Evolutionary conservation across 257 asterid species (phyloP), one percentile per base, ranked within the genome.

Genomic region (Nyctanthes arbortristis): DNA sequence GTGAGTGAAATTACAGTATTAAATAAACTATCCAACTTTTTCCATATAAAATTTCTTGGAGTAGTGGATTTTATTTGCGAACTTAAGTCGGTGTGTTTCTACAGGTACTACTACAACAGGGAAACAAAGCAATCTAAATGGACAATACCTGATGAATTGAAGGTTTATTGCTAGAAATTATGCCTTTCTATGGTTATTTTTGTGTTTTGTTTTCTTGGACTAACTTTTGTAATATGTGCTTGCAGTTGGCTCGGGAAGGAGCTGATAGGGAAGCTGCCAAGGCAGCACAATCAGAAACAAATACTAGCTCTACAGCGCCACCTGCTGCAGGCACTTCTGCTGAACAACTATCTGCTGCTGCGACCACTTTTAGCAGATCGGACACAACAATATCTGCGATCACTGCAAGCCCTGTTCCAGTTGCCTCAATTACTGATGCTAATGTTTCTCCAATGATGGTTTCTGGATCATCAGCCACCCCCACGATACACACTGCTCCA

Each of bases 21-120:
- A 56, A 25, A 61, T 56, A 36, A 69, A 62, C 59, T 27, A 57
- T 64, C 25, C 16, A 8, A 20, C 25, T 61, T 49, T 24, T 8
- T 63, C 49, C 40, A 52, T 33, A 47, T 14, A 22, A 62, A 65
- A 37, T 64, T 59, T 62, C 66, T 63, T 60, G 61, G n/a, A n/a
- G n/a, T 66, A n/a, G 31, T 22, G 40, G 68, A 37, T 69, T 7
- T 28, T 68, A 43, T 36, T 34, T 22, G 57, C 67, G 66, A 65
- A 49, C 28, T 78, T 40, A 58, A 66, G 56, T 66, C 20, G 9
- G 45, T 75, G 73, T 67, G 36, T 30, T 69, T 78, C 30, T 33
- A 13, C 88, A 94, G 99, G 84, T 94, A 94, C 80, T 94, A 89
- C 77, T 94, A 80, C 88, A 91, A 94, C 87, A 94, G 91, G 87